These are phyloP conservation scores for Suillus lakei DNA, from an alignment of 768 basidiomycete genomes.

Conservation along the genomic window DNA sequence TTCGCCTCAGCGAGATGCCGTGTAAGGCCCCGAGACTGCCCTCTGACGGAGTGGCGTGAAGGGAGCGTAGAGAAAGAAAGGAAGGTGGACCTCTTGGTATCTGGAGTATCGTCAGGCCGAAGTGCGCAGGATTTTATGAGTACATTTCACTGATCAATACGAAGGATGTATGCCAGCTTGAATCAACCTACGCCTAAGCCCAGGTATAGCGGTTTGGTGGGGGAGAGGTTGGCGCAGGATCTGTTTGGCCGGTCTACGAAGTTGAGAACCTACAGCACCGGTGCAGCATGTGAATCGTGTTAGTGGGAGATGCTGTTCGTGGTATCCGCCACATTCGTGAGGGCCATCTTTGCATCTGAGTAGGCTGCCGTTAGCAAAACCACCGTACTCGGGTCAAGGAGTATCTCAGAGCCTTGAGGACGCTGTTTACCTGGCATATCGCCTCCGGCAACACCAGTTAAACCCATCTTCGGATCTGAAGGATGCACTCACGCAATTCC, in stretches of 20 bases:
- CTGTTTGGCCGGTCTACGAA: slow-evolving; percentile 35
- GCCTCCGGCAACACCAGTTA: slow-evolving; percentile 22
- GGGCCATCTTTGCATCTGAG: background rate
- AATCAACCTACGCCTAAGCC: slow-evolving; percentile 23
- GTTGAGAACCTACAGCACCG: slow-evolving; percentile 27
- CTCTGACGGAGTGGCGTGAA: too few relatives aligned
- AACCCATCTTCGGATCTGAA: slow-evolving; percentile 19
- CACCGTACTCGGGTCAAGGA: slow-evolving; percentile 37
- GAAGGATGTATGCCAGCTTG: slow-evolving; percentile 29
- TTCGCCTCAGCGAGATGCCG: too few relatives aligned
- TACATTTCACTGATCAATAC: slow-evolving; percentile 7
- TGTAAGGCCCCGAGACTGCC: too few relatives aligned
- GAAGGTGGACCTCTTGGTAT: slow-evolving; percentile 38
- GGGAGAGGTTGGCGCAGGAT: slow-evolving; percentile 18
- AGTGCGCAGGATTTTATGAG: slow-evolving; percentile 12
- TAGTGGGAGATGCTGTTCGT: slow-evolving; percentile 39
- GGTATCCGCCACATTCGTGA: slow-evolving; percentile 17
- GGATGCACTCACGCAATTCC: slow-evolving; percentile 25
- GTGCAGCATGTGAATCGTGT: slow-evolving; percentile 30
- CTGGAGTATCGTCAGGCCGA: slow-evolving; percentile 33
- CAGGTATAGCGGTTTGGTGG: slow-evolving; percentile 35
- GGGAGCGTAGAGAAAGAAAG: too few relatives aligned
- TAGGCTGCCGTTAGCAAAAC: slow-evolving; percentile 27
- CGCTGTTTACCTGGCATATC: slow-evolving; percentile 34
- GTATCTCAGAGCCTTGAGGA: slow-evolving; percentile 37